Conservation (phyloP, 257 asterid genomes). For the Coffea eugenioides region DNA sequence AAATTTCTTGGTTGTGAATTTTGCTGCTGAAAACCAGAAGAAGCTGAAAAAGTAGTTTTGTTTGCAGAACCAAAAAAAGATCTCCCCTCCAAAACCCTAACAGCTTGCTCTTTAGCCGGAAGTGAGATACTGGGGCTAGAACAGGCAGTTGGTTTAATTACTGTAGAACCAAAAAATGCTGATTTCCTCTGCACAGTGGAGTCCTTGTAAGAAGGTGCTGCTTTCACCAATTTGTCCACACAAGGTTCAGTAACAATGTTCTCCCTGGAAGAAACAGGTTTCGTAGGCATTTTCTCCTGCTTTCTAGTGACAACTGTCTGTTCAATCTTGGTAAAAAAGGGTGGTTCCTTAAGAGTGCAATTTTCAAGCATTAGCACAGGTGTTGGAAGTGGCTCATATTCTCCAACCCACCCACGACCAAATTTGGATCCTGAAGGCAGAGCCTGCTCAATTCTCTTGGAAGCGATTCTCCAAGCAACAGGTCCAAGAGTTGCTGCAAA, state of each 20-base stretch:
- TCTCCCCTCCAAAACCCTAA: constrained; percentile 43
- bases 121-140: constrained; percentile 29
- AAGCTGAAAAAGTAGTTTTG: constrained; percentile 34
- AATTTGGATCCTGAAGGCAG: constrained; percentile 77
- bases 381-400: constrained; percentile 91
- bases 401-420: constrained; percentile 99
- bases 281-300: constrained; percentile 28
- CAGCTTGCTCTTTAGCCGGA: constrained; percentile 34
- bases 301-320: constrained; percentile 33
- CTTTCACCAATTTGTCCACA: constrained; percentile 8
- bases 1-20: constrained; percentile 42
- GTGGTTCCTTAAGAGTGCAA: constrained; percentile 57
- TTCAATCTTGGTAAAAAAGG: constrained; percentile 45
- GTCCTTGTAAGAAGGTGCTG: constrained; percentile 16
- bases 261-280: constrained; percentile 31
- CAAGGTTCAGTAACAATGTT: constrained; percentile 20
- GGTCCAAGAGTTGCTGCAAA: constrained; percentile 92
- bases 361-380: constrained; percentile 66
- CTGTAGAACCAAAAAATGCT: constrained; percentile 46
- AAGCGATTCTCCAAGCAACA: constrained; percentile 84
- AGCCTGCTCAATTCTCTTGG: constrained; percentile 84
- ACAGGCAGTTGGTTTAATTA: constrained; percentile 34
- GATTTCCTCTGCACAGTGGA: constrained; percentile 39
- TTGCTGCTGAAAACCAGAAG: constrained; percentile 44
- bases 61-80: constrained; percentile 46